Conservation (phyloP, 2,329 filamentous ascomycete genomes). For the Ascocoryne sarcoides region DNA sequence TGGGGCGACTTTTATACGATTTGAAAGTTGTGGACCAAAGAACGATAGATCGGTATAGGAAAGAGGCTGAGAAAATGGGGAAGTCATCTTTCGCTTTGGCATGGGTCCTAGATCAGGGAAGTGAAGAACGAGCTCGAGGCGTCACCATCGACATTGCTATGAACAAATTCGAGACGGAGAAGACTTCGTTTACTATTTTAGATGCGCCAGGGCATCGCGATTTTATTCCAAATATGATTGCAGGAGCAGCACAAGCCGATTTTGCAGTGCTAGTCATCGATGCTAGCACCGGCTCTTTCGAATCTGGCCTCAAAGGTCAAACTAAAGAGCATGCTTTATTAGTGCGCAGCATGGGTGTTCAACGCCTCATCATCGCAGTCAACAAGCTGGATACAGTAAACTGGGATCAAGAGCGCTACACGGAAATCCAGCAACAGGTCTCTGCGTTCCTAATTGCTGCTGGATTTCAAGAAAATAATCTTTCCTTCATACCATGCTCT, state of each 20-base stretch:
- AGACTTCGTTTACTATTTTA: conserved; percentile 82
- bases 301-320: conserved; percentile 86
- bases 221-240: conserved; percentile 99
- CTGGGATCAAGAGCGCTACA: conserved; percentile 77
- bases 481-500: conserved; percentile 83
- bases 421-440: conserved; percentile 78
- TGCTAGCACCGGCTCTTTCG: conserved; percentile 81
- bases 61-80: conserved; percentile 83
- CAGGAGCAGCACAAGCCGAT: conserved; percentile 89
- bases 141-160: conserved; percentile 97
- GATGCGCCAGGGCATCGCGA: conserved; percentile 92
- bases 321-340: conserved; percentile 90
- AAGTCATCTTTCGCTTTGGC: conserved; percentile 94
- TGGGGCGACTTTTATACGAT: conserved; percentile 89
- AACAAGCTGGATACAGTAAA: conserved; percentile 88
- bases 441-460: conserved; percentile 73
- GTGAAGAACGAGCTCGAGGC: conserved; percentile 79
- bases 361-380: conserved; percentile 78
- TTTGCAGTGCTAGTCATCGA: conserved; percentile 94
- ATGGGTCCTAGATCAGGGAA: conserved; percentile 91
- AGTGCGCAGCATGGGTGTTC: conserved; percentile 82
- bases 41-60: conserved; percentile 78
- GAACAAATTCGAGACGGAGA: conserved; percentile 85
- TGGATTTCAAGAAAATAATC: conserved; percentile 72
- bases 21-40: conserved; percentile 80